These are phyloP conservation scores for Arbutus unedo DNA, from an alignment of 148 eudicot species.

Conservation along the genomic window DNA sequence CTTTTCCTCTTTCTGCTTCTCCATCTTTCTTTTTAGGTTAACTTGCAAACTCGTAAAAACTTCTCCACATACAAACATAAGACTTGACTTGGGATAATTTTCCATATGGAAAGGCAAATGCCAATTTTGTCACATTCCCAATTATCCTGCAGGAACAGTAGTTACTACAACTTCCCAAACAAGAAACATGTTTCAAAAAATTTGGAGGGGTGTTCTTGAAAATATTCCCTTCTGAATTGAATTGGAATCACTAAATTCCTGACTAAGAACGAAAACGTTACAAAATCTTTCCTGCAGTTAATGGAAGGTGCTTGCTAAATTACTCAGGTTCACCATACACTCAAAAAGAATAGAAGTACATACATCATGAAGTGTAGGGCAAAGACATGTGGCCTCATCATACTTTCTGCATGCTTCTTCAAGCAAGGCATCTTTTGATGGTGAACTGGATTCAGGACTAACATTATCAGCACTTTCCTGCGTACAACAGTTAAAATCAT, in stretches of 20 bases:
- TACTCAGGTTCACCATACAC: neutral
- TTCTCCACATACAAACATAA: neutral
- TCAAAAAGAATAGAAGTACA: constrained; percentile 23
- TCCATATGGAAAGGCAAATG: neutral
- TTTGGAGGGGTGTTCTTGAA: neutral
- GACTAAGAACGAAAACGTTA: neutral
- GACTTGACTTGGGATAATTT: neutral
- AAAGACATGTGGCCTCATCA: constrained; percentile 82
- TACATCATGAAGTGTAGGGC: constrained; percentile 96
- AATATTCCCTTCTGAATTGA: neutral
- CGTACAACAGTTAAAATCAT: constrained; percentile 12
- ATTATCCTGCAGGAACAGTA: neutral
- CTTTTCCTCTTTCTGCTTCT: neutral
- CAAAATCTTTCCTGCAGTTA: neutral
- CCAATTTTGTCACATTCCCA: neutral
- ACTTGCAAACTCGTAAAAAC: neutral
- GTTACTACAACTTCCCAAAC: neutral
- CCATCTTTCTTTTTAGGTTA: neutral
- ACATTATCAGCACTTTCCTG: constrained; percentile 99
- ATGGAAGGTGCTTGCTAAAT: neutral
- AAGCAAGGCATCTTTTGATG: constrained; percentile 91
- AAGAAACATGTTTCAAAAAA: neutral
- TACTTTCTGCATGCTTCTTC: constrained; percentile 95
- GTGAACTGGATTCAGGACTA: constrained; percentile 74
- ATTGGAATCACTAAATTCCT: too few relatives aligned